Base-by-base conservation (phyloP, 169 alveolate genomes). In the Cryptosporidium ryanae region DNA sequence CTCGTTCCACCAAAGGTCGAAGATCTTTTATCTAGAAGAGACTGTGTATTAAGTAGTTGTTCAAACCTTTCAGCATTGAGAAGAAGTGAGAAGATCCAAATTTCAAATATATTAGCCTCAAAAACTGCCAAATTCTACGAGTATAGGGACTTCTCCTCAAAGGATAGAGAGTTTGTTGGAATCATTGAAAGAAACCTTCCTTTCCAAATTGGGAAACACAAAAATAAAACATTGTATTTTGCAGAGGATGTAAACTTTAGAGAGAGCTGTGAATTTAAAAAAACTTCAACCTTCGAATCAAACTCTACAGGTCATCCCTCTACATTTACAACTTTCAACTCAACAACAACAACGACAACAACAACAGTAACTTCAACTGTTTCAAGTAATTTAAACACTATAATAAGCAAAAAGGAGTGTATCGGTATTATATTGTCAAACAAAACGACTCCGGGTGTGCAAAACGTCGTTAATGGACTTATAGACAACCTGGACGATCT, bases 1-100 rank as follows among this genome's bases (percentile, higher is more conserved):
- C 90, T 90, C 4, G 82, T 66, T 27, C 91, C 90, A 12, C 95
- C 95, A 27, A 82, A 50, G 50, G 46, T 65, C 3, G 94, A 90
- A 49, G 90, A 76, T 54, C 57, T 48, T 17, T 54, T 82, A 52
- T 82, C 82, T 27, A 59, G 13, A 25, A 66, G 32, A 13, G 54
- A 49, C 18, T 49, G 44, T 23, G 4, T 6, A 25, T 31, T 10
- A 34, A 64, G 15, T 34, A 64, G 8, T 38, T 38, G 46, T 0
- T 38, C 46, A 0, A 21, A 52, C 5, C 63, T 52, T 52, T 52
- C 63, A 7, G 27, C 27, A 4, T n/a, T 52, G 13, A 57, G 84
- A 32, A 21, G 29, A 10, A 70, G 38, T 3, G 84, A 70, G 7
- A 31, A 32, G 15, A 21, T 61, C 5, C 38, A 46, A 38, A 12